Base-by-base conservation (phyloP, 176 grass and related monocot genomes). In the Saccharum spontaneum region DNA sequence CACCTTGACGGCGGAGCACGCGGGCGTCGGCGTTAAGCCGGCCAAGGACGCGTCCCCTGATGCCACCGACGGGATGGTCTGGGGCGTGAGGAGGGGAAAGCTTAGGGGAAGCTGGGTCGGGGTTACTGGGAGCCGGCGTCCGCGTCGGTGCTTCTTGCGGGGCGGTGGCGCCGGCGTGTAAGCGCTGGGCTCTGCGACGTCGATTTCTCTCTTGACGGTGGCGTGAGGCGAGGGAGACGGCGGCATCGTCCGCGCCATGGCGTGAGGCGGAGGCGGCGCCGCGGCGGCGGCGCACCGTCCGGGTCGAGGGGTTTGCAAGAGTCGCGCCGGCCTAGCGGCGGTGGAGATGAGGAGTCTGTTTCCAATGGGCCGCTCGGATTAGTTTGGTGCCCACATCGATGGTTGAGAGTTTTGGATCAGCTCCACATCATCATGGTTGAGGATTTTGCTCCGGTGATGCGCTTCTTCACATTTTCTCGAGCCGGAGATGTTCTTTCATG, bases 151-250 rank as follows among this genome's bases (percentile, higher is more conserved):
- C 30, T 28, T 90, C 79, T 79, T 86, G 59, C 3, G 73, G 37
- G 73, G 7, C 10, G 67, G 55, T 4, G 73, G 34, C 34, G 18
- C 41, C 14, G 69, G 67, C 23, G 80, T 70, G 36, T 67, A 6
- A 5, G 63, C 10, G 6, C 5, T 10, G 10, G 45, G 18, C 34
- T 24, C 18, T 7, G 15, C 22, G 8, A 7, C 73, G 8, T 81
- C 64, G 76, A 74, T 66, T 5, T 90, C 84, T 64, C 71, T 71
- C 81, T 89, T 89, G 50, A 83, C 59, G 22, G 65, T 18, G 65
- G 57, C 20, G 76, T 64, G 20, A 16, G 73, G 44, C 2, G 87
- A 48, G n/a, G 84, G 70, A 20, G 82, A 46, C 8, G 77, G 69
- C 33, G n/a, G n/a, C 22, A 38, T 22, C 52, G 37, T 31, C 76